phyloP scores from a whole-genome alignment of 148 eudicot genomes.

The Camellia lanceoleosa region DNA sequence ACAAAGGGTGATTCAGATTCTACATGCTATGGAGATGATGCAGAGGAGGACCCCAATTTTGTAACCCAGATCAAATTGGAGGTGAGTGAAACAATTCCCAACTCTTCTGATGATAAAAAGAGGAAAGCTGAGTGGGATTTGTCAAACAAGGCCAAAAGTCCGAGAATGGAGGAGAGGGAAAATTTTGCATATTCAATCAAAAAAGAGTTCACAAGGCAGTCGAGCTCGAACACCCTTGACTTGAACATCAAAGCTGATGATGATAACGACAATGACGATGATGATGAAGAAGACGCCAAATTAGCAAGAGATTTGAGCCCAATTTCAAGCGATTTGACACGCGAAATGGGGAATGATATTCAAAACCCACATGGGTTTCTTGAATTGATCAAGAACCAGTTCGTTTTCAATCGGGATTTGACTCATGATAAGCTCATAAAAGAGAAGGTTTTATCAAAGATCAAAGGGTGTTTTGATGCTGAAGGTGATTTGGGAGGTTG shows the following conservation, averaged over 20 bases:
- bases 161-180: slow-evolving; percentile 15
- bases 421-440: slow-evolving; percentile 21
- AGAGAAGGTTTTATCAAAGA: slow-evolving; percentile 32
- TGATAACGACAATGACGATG: slow-evolving; percentile 9
- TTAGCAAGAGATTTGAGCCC: slow-evolving; percentile 20
- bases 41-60: slow-evolving; percentile 13
- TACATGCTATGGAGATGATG: slow-evolving; percentile 5
- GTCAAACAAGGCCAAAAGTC: slow-evolving; percentile 30
- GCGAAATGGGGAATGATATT: slow-evolving; percentile 16
- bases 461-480: slow-evolving; percentile 27
- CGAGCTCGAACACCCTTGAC: slow-evolving; percentile 36
- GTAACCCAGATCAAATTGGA: slow-evolving; percentile 41
- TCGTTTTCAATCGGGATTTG: slow-evolving; percentile 23
- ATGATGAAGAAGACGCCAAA: slow-evolving; percentile 9
- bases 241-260: slow-evolving; percentile 49
- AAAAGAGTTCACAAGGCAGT: slow-evolving; percentile 24
- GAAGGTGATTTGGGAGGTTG: slow-evolving; percentile 5
- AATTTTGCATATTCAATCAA: neutral
- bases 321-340: slow-evolving; percentile 26
- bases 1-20: slow-evolving; percentile 19
- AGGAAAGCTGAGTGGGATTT: slow-evolving; percentile 47
- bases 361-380: slow-evolving; percentile 26
- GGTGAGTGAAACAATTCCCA: slow-evolving; percentile 23
- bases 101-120: slow-evolving; percentile 23
- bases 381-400: slow-evolving; percentile 29